Percentiles rank a stretch among this genome's conserved stretches.
Conservation (phyloP, 768 basidiomycete genomes). For the Pleurotus platypus region DNA sequence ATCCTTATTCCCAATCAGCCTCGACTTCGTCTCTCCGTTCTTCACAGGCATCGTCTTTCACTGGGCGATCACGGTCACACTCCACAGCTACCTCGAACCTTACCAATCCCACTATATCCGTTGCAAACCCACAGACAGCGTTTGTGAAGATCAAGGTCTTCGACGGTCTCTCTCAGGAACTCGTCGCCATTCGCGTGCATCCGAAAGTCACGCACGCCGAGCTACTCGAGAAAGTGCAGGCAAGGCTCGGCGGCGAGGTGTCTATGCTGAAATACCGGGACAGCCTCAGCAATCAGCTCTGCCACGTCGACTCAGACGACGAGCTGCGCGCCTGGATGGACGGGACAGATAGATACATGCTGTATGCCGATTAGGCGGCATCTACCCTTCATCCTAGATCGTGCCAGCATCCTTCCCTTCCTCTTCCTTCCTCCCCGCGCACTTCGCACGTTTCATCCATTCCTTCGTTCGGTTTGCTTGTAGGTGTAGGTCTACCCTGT, state of each 20-base stretch:
- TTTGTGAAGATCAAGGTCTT: conserved; percentile 99
- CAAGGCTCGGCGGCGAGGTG: conserved; percentile 76
- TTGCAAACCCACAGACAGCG: conserved; percentile 74
- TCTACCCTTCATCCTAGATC: too few relatives aligned
- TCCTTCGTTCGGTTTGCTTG: background rate
- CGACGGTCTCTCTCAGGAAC: conserved; percentile 87
- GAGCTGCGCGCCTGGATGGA: conserved; percentile 74
- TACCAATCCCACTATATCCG: conserved; percentile 72
- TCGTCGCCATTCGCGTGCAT: conserved; percentile 96
- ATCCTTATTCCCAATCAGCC: conserved; percentile 26
- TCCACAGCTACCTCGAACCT: conserved; percentile 50
- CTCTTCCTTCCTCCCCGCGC: too few relatives aligned
- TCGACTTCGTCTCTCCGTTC: conserved; percentile 49
- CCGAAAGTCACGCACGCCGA: conserved; percentile 84
- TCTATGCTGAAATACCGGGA: conserved; percentile 70
- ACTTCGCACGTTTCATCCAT: too few relatives aligned
- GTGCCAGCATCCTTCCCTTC: too few relatives aligned
- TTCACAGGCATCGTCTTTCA: conserved; percentile 46
- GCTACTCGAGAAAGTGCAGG: conserved; percentile 88
- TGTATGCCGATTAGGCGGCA: conserved; percentile 62
- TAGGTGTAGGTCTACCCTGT: conserved; percentile 2
- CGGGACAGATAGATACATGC: conserved; percentile 75
- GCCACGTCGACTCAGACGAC: conserved; percentile 59
- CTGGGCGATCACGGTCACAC: conserved; percentile 52
- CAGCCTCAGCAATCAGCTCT: conserved; percentile 60